These are phyloP conservation scores for Aspergillus aculeatinus DNA, from an alignment of 2,329 filamentous ascomycete species.

Conservation along the genomic window DNA sequence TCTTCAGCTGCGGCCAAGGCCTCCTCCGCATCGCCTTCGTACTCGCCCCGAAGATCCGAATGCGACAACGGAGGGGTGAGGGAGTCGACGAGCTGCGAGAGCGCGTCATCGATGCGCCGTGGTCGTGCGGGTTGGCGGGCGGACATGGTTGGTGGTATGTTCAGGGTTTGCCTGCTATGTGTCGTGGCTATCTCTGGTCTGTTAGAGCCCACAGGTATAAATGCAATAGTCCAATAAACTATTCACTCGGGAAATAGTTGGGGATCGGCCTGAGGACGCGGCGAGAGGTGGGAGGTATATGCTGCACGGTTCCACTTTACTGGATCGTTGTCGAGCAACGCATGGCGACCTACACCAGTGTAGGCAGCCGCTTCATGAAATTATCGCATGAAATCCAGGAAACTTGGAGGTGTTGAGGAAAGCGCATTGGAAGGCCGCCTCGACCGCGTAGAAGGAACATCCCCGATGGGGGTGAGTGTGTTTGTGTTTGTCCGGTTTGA, in stretches of 20 bases:
- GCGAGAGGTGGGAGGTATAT: not conserved
- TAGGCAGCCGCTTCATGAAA: not conserved
- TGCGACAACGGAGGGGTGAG: slow-evolving; percentile 39
- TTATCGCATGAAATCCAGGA: not conserved
- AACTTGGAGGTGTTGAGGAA: not conserved
- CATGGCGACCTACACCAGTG: slow-evolving; percentile 12
- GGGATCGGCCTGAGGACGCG: not conserved
- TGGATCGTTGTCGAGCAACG: not conserved
- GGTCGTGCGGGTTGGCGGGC: slow-evolving; percentile 36
- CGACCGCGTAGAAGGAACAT: slow-evolving; percentile 11
- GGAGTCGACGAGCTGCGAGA: slow-evolving; percentile 45
- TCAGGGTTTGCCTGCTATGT: slow-evolving; percentile 6
- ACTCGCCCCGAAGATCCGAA: slow-evolving; percentile 29
- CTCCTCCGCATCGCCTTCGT: slow-evolving; percentile 34
- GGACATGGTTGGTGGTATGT: slow-evolving; percentile 29
- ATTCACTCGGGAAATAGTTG: not conserved
- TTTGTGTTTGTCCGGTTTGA: slow-evolving; percentile 30
- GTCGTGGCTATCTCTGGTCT: slow-evolving; percentile 1
- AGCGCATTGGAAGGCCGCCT: not conserved
- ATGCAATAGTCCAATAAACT: not conserved
- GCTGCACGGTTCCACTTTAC: slow-evolving; percentile 1
- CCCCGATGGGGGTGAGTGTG: slow-evolving; percentile 1
- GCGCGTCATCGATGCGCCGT: slow-evolving; percentile 45
- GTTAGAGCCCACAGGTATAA: not conserved
- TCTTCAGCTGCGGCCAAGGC: slow-evolving; percentile 39